Percentiles rank a stretch among this genome's conserved stretches.
phyloP scores from a whole-genome alignment of 106 monocot genomes.

The Apostasia ramifera region DNA sequence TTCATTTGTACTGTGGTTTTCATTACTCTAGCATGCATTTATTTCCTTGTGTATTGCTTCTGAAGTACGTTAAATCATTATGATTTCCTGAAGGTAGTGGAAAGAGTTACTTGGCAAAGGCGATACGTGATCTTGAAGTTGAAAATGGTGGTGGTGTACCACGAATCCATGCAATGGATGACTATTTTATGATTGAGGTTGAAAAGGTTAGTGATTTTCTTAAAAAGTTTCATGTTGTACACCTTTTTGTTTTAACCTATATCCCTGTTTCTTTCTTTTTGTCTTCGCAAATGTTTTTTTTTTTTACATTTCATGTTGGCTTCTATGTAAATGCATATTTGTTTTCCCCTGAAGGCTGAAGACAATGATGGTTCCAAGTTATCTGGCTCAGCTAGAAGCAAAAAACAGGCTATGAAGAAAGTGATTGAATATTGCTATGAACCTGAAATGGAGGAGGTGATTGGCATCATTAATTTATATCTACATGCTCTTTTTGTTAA shows the following conservation, averaged over 20 bases:
- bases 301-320: neutral
- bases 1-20: neutral
- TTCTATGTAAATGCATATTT: neutral
- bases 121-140: conserved; percentile 85
- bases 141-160: conserved; percentile 89
- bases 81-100: conserved; percentile 66
- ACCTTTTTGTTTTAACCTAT: neutral
- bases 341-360: conserved; percentile 38
- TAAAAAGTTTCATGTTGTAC: neutral
- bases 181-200: conserved; percentile 98
- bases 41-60: neutral
- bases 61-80: neutral
- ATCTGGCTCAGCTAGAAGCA: conserved; percentile 47
- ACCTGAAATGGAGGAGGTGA: conserved; percentile 99
- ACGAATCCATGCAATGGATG: conserved; percentile 96
- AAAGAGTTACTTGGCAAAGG: conserved; percentile 92
- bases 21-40: neutral
- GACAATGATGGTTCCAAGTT: conserved; percentile 68
- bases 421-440: conserved; percentile 96
- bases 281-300: neutral
- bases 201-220: conserved; percentile 62
- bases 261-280: neutral
- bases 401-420: conserved; percentile 65
- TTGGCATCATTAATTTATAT: neutral
- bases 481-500: neutral